phyloP scores from a whole-genome alignment of 805 yeast species.

The Spathaspora hagerdaliae region DNA sequence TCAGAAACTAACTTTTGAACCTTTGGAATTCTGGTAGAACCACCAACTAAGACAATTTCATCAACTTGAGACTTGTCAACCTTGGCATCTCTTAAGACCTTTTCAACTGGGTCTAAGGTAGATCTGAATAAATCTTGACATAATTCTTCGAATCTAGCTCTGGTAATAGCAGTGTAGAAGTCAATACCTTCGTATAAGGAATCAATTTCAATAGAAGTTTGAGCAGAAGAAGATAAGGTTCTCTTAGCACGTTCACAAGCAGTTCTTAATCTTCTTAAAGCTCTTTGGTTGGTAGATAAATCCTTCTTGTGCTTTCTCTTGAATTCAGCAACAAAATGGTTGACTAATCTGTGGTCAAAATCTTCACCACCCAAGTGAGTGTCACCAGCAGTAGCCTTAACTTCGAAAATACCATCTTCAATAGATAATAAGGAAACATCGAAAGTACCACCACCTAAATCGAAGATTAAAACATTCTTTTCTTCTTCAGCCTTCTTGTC shows the following conservation, averaged over 20 bases:
- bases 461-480: slow-evolving; percentile 52
- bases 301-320: slow-evolving; percentile 98
- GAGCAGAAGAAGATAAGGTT: slow-evolving; percentile 93
- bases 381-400: slow-evolving; percentile 48
- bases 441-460: slow-evolving; percentile 49
- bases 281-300: slow-evolving; percentile 88
- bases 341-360: slow-evolving; percentile 94
- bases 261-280: slow-evolving; percentile 96
- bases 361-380: slow-evolving; percentile 88
- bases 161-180: slow-evolving; percentile 92
- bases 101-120: slow-evolving; percentile 92
- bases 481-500: slow-evolving; percentile 59
- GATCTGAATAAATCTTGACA: slow-evolving; percentile 93
- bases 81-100: slow-evolving; percentile 87
- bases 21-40: slow-evolving; percentile 98
- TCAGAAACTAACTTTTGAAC: slow-evolving; percentile 93
- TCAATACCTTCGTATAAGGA: slow-evolving; percentile 93
- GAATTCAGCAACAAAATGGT: slow-evolving; percentile 90
- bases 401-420: slow-evolving; percentile 48
- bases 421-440: slow-evolving; percentile 44
- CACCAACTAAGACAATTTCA: slow-evolving; percentile 95
- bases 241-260: slow-evolving; percentile 99
- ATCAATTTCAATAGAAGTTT: slow-evolving; percentile 92
- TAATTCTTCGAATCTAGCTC: slow-evolving; percentile 96
- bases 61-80: slow-evolving; percentile 84